Percentiles rank a stretch among this genome's conserved stretches.
Conservation (phyloP, 768 basidiomycete species). For the Suillus subluteus region DNA sequence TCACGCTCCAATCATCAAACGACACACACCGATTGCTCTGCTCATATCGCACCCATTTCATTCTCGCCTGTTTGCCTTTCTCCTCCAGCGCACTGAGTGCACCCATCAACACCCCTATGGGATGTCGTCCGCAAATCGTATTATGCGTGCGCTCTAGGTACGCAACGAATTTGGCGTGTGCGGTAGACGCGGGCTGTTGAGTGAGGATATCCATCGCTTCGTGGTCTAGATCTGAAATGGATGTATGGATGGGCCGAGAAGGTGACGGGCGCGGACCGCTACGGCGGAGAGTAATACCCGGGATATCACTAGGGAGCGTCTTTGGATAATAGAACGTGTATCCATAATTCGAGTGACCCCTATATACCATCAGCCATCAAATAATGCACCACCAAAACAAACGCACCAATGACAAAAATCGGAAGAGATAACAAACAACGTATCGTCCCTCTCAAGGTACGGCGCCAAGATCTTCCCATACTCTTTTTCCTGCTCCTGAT, state of each 20-base stretch:
- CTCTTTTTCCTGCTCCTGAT: slow-evolving; percentile 55
- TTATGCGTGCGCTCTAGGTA: slow-evolving; percentile 82
- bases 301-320: slow-evolving; percentile 47
- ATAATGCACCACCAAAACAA: not conserved
- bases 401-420: slow-evolving; percentile 98
- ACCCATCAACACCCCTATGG: slow-evolving; percentile 90
- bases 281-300: slow-evolving; percentile 56
- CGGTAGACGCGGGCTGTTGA: slow-evolving; percentile 54
- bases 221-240: slow-evolving; percentile 83
- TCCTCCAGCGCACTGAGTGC: slow-evolving; percentile 65
- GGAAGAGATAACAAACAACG: slow-evolving; percentile 88
- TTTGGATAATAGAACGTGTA: slow-evolving; percentile 89
- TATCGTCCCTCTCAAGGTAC: slow-evolving; percentile 76
- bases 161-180: slow-evolving; percentile 63
- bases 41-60: slow-evolving; percentile 91
- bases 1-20: slow-evolving; percentile 85
- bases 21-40: slow-evolving; percentile 81
- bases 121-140: slow-evolving; percentile 96
- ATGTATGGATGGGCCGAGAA: slow-evolving; percentile 74
- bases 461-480: slow-evolving; percentile 80
- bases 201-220: slow-evolving; percentile 81
- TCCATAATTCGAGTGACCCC: slow-evolving; percentile 77
- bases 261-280: slow-evolving; percentile 41
- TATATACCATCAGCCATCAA: slow-evolving; percentile 27
- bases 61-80: slow-evolving; percentile 33